A percentile compares a stretch with the other conserved stretches of the same genome.
phyloP scores from a whole-genome alignment of 495 filamentous ascomycete species.

The Daldinia concentrica region DNA sequence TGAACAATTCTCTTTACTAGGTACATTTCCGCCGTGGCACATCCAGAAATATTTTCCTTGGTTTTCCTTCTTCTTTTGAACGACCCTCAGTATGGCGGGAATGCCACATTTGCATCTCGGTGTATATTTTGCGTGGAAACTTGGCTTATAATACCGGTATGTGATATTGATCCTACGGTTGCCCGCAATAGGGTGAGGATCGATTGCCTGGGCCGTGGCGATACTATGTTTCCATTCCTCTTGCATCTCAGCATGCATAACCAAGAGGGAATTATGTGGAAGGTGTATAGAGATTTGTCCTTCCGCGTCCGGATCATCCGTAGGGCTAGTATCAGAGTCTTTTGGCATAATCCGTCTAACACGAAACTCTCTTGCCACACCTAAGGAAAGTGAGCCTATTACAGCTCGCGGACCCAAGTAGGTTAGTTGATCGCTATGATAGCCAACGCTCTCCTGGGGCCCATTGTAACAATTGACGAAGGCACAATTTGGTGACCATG shows the following conservation, averaged over 20 bases:
- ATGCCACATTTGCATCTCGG: conserved; percentile 72
- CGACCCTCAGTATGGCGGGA: conserved; percentile 78
- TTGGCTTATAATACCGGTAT: conserved; percentile 84
- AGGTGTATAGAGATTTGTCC: conserved; percentile 92
- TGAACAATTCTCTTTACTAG: conserved; percentile 77
- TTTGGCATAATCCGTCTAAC: conserved; percentile 75
- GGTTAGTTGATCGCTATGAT: conserved; percentile 90
- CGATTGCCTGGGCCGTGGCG: conserved; percentile 73
- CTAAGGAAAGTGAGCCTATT: conserved; percentile 90
- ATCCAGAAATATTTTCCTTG: conserved; percentile 91
- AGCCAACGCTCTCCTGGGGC: conserved; percentile 81
- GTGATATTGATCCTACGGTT: conserved; percentile 90
- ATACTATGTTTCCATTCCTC: conserved; percentile 86
- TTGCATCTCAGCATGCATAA: conserved; percentile 96
- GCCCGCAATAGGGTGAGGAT: conserved; percentile 82
- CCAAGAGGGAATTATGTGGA: conserved; percentile 88
- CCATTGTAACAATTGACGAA: conserved; percentile 95
- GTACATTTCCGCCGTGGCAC: conserved; percentile 81
- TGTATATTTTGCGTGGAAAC: conserved; percentile 75
- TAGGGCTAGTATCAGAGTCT: conserved; percentile 43
- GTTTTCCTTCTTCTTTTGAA: conserved; percentile 77
- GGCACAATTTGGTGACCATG: conserved; percentile 87
- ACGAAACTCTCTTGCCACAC: conserved; percentile 90
- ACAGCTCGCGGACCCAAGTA: conserved; percentile 88
- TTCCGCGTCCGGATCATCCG: conserved; percentile 64